These are phyloP conservation scores for Trematosphaeria pertusa DNA, from an alignment of 2,329 filamentous ascomycete genomes.

Conservation along the genomic window DNA sequence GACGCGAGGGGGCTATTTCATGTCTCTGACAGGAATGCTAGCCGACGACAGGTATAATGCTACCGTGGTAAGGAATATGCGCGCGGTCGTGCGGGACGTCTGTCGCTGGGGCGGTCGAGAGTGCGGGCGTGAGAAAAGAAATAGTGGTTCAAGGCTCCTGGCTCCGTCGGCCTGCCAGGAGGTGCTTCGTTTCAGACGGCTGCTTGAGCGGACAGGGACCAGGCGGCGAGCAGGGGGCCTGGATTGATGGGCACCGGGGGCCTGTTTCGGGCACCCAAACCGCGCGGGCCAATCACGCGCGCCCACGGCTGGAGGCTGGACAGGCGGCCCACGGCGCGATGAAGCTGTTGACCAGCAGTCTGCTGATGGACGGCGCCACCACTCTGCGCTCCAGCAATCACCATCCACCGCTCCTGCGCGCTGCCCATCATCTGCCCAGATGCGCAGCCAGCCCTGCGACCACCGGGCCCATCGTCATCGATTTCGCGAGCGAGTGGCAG, in stretches of 20 bases:
- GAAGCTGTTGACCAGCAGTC: not conserved
- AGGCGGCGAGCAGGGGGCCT: not conserved
- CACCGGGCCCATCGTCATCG: not conserved
- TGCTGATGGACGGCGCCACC: not conserved
- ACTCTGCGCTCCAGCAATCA: constrained; percentile 4
- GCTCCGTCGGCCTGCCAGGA: constrained; percentile 1
- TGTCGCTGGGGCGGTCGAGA: too few relatives aligned
- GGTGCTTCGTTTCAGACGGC: constrained; percentile 7
- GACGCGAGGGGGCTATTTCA: not conserved
- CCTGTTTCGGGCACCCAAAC: not conserved
- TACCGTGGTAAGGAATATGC: not conserved
- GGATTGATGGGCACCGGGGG: constrained; percentile 8
- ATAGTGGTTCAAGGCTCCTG: constrained; percentile 1
- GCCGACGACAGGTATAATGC: not conserved
- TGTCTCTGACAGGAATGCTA: not conserved
- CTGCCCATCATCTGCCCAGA: not conserved
- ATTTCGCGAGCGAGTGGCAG: not conserved
- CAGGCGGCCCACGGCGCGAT: not conserved
- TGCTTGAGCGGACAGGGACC: not conserved
- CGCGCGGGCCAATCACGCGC: constrained; percentile 2
- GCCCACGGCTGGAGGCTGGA: not conserved
- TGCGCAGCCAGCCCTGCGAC: not conserved
- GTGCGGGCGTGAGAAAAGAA: constrained; percentile 8
- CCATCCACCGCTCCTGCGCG: not conserved
- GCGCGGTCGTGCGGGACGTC: not conserved